Conservation (phyloP, 495 filamentous ascomycete species). For the Penicillium macrosclerotiorum region DNA sequence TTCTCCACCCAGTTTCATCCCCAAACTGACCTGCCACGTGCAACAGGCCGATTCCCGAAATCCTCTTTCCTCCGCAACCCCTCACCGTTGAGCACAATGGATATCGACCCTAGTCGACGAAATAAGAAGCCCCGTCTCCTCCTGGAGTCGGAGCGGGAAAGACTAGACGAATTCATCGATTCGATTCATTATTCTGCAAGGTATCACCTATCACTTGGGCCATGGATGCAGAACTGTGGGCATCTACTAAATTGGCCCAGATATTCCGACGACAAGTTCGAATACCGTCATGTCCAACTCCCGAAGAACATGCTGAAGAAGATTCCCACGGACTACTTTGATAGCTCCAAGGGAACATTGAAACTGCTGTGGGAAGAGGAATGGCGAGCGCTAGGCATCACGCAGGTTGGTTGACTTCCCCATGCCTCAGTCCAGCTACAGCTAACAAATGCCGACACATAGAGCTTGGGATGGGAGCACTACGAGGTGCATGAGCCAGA, state of each 20-base stretch:
- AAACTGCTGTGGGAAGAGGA: constrained; percentile 98
- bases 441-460: constrained; percentile 20
- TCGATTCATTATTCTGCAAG: constrained; percentile 92
- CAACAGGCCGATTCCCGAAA: constrained; percentile 1
- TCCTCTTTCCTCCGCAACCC: neutral
- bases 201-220: no score
- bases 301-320: constrained; percentile 97
- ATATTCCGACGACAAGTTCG: constrained; percentile 83
- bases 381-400: constrained; percentile 94
- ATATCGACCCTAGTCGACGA: constrained; percentile 78
- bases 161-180: constrained; percentile 87
- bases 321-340: constrained; percentile 95
- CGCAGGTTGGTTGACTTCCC: constrained; percentile 61
- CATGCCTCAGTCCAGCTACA: neutral
- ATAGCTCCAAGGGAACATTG: constrained; percentile 82
- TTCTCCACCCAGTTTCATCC: constrained; percentile 4
- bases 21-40: constrained; percentile 14
- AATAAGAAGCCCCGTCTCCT: constrained; percentile 81
- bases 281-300: constrained; percentile 95
- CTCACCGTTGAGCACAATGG: constrained; percentile 39
- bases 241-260: constrained; percentile 39
- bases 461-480: constrained; percentile 98
- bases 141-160: constrained; percentile 73
- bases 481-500: constrained; percentile 99
- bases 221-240: no score